Conservation (phyloP, 331 rosid species). For the Quercus lobata region DNA sequence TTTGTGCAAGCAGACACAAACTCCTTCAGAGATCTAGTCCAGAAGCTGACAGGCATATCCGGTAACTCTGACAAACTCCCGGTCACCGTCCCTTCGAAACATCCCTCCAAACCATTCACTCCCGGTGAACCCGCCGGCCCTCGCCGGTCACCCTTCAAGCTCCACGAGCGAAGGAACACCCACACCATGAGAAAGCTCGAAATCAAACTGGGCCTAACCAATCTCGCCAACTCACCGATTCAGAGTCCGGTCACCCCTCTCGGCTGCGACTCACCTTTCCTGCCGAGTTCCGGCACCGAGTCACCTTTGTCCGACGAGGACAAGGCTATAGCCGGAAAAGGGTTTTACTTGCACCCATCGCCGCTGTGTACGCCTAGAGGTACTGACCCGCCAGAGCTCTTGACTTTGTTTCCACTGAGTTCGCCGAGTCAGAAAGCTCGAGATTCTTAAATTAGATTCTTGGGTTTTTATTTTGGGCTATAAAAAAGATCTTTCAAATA, state of each 20-base stretch:
- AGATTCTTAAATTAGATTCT: neutral
- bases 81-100: conserved; percentile 25
- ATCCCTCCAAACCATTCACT: conserved; percentile 5
- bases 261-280: conserved; percentile 20
- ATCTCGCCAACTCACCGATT: conserved; percentile 29
- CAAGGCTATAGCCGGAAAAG: conserved; percentile 27
- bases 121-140: conserved; percentile 25
- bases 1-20: conserved; percentile 47
- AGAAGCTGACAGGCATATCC: conserved; percentile 45
- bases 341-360: conserved; percentile 43
- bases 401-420: conserved; percentile 39
- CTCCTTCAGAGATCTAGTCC: conserved; percentile 44
- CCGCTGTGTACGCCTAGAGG: conserved; percentile 37
- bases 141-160: conserved; percentile 48
- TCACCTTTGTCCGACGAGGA: conserved; percentile 35
- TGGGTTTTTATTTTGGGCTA: neutral
- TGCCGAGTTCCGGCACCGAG: conserved; percentile 20
- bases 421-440: conserved; percentile 22
- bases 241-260: conserved; percentile 37
- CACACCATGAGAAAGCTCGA: conserved; percentile 34
- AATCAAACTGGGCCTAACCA: conserved; percentile 37
- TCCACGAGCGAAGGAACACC: conserved; percentile 42
- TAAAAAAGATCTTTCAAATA: neutral
- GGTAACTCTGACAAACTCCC: conserved; percentile 35
- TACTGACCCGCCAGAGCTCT: conserved; percentile 37